These are phyloP conservation scores for Russula abietina DNA, from an alignment of 768 basidiomycete genomes.

Conservation along the genomic window DNA sequence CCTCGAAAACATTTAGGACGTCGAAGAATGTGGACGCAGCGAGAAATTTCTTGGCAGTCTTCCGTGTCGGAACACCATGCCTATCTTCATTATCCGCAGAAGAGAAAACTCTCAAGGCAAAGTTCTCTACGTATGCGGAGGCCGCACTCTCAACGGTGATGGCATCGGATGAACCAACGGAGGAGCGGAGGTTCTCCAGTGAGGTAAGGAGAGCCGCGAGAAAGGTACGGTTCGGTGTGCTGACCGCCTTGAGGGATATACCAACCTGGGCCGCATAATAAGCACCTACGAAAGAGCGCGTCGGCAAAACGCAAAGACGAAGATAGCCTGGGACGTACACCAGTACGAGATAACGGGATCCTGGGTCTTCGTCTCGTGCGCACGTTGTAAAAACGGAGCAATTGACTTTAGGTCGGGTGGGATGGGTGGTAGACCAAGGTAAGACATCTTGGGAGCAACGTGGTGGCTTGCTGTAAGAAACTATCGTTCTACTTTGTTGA, in stretches of 20 bases:
- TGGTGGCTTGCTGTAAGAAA: neutral
- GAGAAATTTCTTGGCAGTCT: slow-evolving; percentile 88
- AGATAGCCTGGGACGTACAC: slow-evolving; percentile 53
- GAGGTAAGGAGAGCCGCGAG: slow-evolving; percentile 67
- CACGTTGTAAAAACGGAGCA: slow-evolving; percentile 79
- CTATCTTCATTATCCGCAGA: slow-evolving; percentile 91
- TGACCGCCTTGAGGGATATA: slow-evolving; percentile 66
- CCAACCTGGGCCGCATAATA: slow-evolving; percentile 91
- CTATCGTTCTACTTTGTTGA: neutral
- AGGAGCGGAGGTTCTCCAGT: slow-evolving; percentile 75
- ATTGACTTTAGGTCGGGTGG: slow-evolving; percentile 60
- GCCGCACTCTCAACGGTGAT: slow-evolving; percentile 78
- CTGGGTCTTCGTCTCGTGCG: slow-evolving; percentile 74
- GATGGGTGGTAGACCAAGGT: slow-evolving; percentile 55
- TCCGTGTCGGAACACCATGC: slow-evolving; percentile 70
- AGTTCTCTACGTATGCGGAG: slow-evolving; percentile 90
- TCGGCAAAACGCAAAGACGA: neutral
- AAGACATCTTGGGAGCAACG: slow-evolving; percentile 19
- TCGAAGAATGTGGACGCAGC: slow-evolving; percentile 95
- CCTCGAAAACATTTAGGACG: slow-evolving; percentile 64
- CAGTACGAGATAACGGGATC: slow-evolving; percentile 92
- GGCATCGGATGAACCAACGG: slow-evolving; percentile 70
- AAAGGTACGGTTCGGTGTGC: slow-evolving; percentile 54
- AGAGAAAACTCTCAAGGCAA: slow-evolving; percentile 84
- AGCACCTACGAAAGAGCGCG: slow-evolving; percentile 49